Base-by-base conservation (phyloP, 768 basidiomycete species). In the Lyophyllum shimeji region DNA sequence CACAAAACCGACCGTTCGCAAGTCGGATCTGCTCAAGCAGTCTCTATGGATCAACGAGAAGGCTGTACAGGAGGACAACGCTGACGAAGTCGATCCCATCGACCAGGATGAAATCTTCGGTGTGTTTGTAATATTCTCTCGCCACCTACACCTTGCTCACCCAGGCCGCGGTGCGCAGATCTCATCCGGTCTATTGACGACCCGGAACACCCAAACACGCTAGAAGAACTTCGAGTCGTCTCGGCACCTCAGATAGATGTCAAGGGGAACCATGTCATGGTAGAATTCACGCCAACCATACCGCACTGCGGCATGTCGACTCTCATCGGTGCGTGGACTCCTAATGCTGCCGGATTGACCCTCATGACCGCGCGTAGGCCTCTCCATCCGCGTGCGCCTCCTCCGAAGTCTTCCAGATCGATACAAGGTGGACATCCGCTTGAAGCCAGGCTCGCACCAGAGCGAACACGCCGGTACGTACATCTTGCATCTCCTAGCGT, bases 231-330 rank as follows among this genome's bases (percentile, higher is more conserved):
- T 8, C 87, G 91, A 21, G 97, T 99, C 34, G 95, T 99, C 40
- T 96, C 93, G 46, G 84, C 86, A 6, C 86, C 92, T 9, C 95
- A 98, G 65, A 87, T 98, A 55, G 73, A 59, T 44, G 76, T 73
- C 57, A 71, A 64, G 31, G 66, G 72, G n/a, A 89, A 94, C 59
- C 80, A 80, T 50, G 77, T 99, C 50, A 76, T 82, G 33, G 87
- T 99, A 60, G 94, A 96, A 67, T 95, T 98, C 66, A 98, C 97
- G 5, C 96, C 97, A 3, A 98, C 97, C 0, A 93, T 97, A 15
- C 96, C 97, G 9, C 95, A 98, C 66, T 98, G 96, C 60, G 94
- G 94, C 47, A 94, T 95, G 93, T 95, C 94, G 9, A 98, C 95
- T 2, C 76, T 98, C 50, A 98, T 99, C 54, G 96, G 95, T 90